Evolutionary conservation across 140 eudicot genomes (phyloP).

Genomic region (Cichorium intybus): DNA sequence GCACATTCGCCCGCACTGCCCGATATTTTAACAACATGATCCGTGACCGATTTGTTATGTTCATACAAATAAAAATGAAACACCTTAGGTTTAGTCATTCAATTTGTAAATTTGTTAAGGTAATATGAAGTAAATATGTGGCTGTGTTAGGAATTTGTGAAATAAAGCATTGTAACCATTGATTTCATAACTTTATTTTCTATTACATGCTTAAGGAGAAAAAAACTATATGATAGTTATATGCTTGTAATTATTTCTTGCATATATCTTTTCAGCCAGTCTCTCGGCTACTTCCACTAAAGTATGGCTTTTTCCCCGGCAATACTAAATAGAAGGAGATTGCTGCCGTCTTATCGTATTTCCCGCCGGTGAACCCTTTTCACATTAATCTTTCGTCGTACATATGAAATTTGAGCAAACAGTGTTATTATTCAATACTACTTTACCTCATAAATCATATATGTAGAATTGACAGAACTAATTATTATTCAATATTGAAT

Average conservation of each 20-base stretch:
- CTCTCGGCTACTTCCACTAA: slow-evolving; percentile 42
- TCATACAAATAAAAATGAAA: neutral
- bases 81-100: neutral
- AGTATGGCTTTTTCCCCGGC: no score
- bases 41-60: slow-evolving; percentile 4
- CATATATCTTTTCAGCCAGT: slow-evolving; percentile 45
- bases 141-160: neutral
- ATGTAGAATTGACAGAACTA: no score
- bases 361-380: no score
- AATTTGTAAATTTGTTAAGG: slow-evolving; percentile 11
- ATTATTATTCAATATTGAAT: no score
- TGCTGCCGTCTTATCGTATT: no score
- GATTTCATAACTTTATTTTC: neutral
- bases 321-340: no score
- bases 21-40: slow-evolving; percentile 72
- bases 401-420: no score
- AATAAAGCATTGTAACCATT: neutral
- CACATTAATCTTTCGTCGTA: no score
- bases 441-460: no score
- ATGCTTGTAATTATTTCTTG: slow-evolving; percentile 20
- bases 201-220: no score
- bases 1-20: slow-evolving; percentile 65
- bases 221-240: neutral
- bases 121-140: neutral
- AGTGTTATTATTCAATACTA: no score